Evolutionary conservation across 2,329 filamentous ascomycete genomes (phyloP).

Genomic region (Phyllosticta paracitricarpa): DNA sequence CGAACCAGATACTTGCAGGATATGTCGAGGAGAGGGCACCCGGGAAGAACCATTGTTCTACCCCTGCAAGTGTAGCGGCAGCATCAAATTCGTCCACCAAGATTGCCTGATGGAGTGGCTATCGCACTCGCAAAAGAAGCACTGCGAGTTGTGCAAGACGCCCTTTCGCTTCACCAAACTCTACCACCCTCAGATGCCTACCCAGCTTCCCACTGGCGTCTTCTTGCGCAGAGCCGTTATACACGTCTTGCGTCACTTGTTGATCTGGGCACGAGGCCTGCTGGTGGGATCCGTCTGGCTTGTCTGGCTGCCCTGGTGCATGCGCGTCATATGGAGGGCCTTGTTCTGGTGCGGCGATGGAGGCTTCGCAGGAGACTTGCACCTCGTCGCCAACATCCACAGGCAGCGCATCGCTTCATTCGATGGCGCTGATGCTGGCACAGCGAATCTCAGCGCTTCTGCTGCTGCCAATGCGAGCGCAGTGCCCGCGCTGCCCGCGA

Average conservation of each 20-base stretch:
- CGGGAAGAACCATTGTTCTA: conserved; percentile 82
- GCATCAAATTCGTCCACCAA: conserved; percentile 97
- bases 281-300: conserved; percentile 84
- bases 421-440: neutral
- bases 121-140: conserved; percentile 96
- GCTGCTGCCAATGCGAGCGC: conserved; percentile 16
- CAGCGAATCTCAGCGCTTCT: conserved; percentile 14
- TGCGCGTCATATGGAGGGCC: conserved; percentile 85
- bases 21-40: conserved; percentile 84
- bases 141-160: conserved; percentile 98
- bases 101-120: conserved; percentile 98
- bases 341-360: conserved; percentile 91
- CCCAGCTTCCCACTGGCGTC: conserved; percentile 65
- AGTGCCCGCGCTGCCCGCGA: conserved; percentile 15
- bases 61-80: conserved; percentile 97
- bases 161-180: conserved; percentile 97
- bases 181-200: conserved; percentile 90
- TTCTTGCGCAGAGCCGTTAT: conserved; percentile 70
- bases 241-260: conserved; percentile 59
- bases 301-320: conserved; percentile 75
- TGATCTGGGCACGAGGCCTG: conserved; percentile 68
- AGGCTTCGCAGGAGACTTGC: conserved; percentile 46
- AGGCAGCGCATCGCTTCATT: neutral
- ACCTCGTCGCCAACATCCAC: conserved; percentile 18
- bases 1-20: conserved; percentile 81